A percentile compares a stretch with the other conserved stretches of the same genome.
Conservation (phyloP, 306 rosid species). For the Gynostemma pentaphyllum region DNA sequence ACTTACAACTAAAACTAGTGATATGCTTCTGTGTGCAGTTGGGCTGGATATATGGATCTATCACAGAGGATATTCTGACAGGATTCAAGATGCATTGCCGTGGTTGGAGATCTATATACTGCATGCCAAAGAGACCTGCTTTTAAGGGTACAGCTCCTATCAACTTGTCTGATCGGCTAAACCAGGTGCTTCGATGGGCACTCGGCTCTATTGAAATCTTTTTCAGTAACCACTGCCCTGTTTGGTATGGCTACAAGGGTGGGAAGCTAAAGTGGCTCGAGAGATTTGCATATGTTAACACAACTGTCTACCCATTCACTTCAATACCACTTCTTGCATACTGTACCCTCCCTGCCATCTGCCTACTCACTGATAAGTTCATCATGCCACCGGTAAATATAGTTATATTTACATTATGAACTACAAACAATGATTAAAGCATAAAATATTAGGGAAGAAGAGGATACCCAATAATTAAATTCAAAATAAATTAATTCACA, state of each 20-base stretch:
- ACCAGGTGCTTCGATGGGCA: conserved; percentile 99
- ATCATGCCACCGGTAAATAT: conserved; percentile 85
- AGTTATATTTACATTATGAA: neutral
- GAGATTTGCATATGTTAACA: conserved; percentile 81
- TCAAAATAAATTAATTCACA: neutral
- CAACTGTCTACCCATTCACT: conserved; percentile 94
- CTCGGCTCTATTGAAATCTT: conserved; percentile 90
- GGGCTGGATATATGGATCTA: conserved; percentile 95
- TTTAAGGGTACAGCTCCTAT: conserved; percentile 99
- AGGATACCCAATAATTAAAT: neutral
- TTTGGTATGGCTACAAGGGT: conserved; percentile 83
- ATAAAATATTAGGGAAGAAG: neutral
- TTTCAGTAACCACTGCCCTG: conserved; percentile 89
- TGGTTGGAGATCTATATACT: conserved; percentile 95
- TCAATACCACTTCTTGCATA: conserved; percentile 86
- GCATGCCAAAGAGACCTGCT: conserved; percentile 75
- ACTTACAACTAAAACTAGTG: neutral
- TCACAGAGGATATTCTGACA: conserved; percentile 89
- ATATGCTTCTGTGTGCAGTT: conserved; percentile 40
- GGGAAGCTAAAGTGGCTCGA: conserved; percentile 95
- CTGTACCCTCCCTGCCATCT: conserved; percentile 79
- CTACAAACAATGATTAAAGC: conserved; percentile 1
- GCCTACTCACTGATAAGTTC: conserved; percentile 96
- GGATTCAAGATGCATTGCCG: conserved; percentile 99
- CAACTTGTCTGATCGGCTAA: conserved; percentile 89